Conservation (phyloP, 2,329 filamentous ascomycete species). For the Botrytis galanthina region DNA sequence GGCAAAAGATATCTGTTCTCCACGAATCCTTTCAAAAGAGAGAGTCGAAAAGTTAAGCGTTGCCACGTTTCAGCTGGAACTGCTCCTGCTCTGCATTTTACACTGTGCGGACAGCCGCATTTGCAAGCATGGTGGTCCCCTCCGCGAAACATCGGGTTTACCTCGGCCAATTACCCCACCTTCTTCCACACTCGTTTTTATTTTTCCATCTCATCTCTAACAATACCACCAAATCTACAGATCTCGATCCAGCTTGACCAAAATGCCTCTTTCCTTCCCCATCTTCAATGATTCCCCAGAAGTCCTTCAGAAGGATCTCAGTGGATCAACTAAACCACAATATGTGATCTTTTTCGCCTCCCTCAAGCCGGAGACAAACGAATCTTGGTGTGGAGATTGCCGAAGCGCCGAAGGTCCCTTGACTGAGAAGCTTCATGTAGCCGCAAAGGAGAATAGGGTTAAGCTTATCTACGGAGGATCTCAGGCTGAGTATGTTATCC, state of each 20-base stretch:
- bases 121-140: background rate
- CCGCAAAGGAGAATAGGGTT: background rate
- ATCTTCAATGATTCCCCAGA: background rate
- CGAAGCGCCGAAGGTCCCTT: background rate
- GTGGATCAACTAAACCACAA: background rate
- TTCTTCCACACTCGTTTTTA: background rate
- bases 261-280: constrained; percentile 11
- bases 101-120: background rate
- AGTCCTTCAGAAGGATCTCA: background rate
- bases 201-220: background rate
- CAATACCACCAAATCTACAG: background rate
- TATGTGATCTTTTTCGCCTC: constrained; percentile 15
- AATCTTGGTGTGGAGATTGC: constrained; percentile 17
- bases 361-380: background rate
- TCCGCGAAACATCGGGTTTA: background rate
- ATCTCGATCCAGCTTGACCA: background rate
- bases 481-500: background rate
- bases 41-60: background rate
- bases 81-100: no score
- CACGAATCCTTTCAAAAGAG: background rate
- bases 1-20: background rate
- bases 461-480: constrained; percentile 10
- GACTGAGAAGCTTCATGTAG: background rate
- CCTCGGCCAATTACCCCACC: constrained; percentile 2
- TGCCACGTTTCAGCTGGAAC: background rate